Evolutionary conservation across 2,329 filamentous ascomycete species (phyloP), one percentile per base, ranked within the genome.

Genomic region (Colletotrichum sp.): DNA sequence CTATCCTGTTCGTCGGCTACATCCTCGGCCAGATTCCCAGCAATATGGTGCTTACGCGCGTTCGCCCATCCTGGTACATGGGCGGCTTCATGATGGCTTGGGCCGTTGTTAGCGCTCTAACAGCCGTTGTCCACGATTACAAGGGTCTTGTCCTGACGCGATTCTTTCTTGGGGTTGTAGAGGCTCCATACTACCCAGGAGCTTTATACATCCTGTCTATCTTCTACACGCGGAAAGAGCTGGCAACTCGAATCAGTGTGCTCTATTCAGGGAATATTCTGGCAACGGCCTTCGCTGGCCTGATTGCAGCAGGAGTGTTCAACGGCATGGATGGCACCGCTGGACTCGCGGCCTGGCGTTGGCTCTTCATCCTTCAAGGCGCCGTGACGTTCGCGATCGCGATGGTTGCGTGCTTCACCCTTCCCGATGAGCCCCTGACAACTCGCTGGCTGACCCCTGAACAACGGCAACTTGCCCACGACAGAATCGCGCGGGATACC

Each of bases 141-240:
- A 81, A 79, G 0, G 86, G 84, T 0, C 83, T 89, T 18, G 80
- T 88, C 1, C 81, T 79, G 4, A 82, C 80, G 3, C 82, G 85
- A n/a, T 86, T 86, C 80, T 84, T 86, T 57, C 81, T 85, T 1
- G 49, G 86, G 1, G 78, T 88, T 0, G 84, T 84, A 1, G 86
- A 88, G 67, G 85, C 86, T 1, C 84, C 85, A 0, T 84, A 85
- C 36, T 85, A 83, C 69, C 82, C 82, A 0, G 82, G 84, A 24
- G 82, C 80, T 2, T 67, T 83, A 4, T 84, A 83, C 57, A 85
- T 90, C 49, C 82, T 91, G 6, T 88, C 87, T 1, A 87, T 89
- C 36, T 92, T 89, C 82, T 92, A 92, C 80, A 91, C 89, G 3
- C 83, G 88, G 26, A 88, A 89, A 78, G 86, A 88, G 78, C 78